These are phyloP conservation scores for Mucor circinelloides DNA, from an alignment of 371 early-diverging fungal species.

Conservation along the genomic window DNA sequence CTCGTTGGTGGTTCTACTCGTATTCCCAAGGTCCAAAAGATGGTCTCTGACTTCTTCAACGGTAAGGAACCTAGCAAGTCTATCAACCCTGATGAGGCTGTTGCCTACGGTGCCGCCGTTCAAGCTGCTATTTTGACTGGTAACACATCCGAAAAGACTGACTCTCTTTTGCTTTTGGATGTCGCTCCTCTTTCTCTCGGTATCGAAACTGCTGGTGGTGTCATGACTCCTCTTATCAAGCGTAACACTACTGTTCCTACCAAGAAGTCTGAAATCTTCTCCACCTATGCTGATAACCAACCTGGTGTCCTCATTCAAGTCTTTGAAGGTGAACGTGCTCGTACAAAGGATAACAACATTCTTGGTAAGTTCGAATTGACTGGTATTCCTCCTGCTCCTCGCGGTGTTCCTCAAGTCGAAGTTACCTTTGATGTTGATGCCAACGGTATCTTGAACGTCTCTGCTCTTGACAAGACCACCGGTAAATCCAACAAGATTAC, in stretches of 20 bases:
- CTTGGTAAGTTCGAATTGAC: slow-evolving; percentile 87
- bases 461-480: slow-evolving; percentile 91
- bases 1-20: slow-evolving; percentile 99
- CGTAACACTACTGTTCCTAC: slow-evolving; percentile 91
- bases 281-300: slow-evolving; percentile 94
- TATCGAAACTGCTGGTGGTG: slow-evolving; percentile 91
- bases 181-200: slow-evolving; percentile 88
- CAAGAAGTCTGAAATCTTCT: slow-evolving; percentile 86
- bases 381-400: slow-evolving; percentile 86
- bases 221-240: slow-evolving; percentile 72
- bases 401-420: slow-evolving; percentile 89
- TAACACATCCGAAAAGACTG: slow-evolving; percentile 56
- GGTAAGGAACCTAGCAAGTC: slow-evolving; percentile 93
- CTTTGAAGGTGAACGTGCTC: slow-evolving; percentile 88
- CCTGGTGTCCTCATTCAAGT: slow-evolving; percentile 88
- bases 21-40: slow-evolving; percentile 98
- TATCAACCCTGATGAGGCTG: slow-evolving; percentile 97
- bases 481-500: slow-evolving; percentile 78
- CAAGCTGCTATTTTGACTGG: slow-evolving; percentile 86
- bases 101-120: slow-evolving; percentile 97
- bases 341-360: slow-evolving; percentile 88
- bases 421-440: slow-evolving; percentile 93
- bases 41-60: slow-evolving; percentile 94
- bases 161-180: slow-evolving; percentile 79
- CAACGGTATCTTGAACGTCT: slow-evolving; percentile 92